Percentiles rank a stretch among this genome's conserved stretches.
Evolutionary conservation across 345 rosid species (phyloP).

Genomic region (Aethionema arabicum): DNA sequence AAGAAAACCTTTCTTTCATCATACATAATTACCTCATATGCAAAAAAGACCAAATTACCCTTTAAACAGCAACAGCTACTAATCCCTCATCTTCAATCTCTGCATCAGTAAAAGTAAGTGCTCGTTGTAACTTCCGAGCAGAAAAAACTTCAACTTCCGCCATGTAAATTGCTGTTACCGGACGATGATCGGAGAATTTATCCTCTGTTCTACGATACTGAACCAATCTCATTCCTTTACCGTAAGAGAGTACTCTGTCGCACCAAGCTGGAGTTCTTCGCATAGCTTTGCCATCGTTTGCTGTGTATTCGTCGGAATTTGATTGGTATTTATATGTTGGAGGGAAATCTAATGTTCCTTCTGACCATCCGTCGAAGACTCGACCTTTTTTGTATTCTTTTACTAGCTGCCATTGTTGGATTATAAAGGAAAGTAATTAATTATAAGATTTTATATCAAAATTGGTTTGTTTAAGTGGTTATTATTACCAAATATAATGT

Average conservation of each 20-base stretch:
- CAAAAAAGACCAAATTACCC: slow-evolving; percentile 22
- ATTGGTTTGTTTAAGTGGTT: no score
- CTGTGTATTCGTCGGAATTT: slow-evolving; percentile 68
- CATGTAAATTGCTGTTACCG: slow-evolving; percentile 76
- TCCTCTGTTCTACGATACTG: slow-evolving; percentile 71
- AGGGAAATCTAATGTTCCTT: slow-evolving; percentile 69
- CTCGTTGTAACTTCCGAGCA: slow-evolving; percentile 72
- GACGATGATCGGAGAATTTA: slow-evolving; percentile 87
- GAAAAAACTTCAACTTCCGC: slow-evolving; percentile 88
- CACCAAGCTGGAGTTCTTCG: slow-evolving; percentile 95
- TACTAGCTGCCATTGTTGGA: slow-evolving; percentile 51
- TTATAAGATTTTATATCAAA: no score
- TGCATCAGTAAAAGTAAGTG: slow-evolving; percentile 82
- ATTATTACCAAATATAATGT: no score
- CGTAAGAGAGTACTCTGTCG: slow-evolving; percentile 77
- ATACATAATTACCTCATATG: slow-evolving; percentile 30
- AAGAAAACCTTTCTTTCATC: slow-evolving; percentile 15
- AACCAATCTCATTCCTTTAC: slow-evolving; percentile 78
- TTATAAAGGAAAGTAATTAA: no score
- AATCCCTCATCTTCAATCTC: slow-evolving; percentile 65
- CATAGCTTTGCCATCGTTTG: slow-evolving; percentile 64
- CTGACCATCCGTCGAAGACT: slow-evolving; percentile 93
- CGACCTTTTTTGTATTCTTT: slow-evolving; percentile 71
- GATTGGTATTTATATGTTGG: slow-evolving; percentile 92
- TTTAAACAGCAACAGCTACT: slow-evolving; percentile 22